Evolutionary conservation across 345 rosid genomes (phyloP).

Genomic region (Geranium rotundifolium): DNA sequence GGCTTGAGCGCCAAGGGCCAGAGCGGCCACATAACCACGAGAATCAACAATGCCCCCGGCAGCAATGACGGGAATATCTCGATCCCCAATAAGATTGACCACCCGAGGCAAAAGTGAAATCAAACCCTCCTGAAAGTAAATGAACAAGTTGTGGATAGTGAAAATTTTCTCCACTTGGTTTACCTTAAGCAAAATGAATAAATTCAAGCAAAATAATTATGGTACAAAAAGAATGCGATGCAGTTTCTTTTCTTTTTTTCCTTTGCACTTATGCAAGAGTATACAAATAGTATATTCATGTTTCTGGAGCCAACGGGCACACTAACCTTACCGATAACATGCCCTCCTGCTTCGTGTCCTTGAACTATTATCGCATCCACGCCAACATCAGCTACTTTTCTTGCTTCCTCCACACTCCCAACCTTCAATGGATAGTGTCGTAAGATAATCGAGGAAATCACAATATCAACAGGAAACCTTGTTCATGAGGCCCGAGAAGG

Average conservation of each 20-base stretch:
- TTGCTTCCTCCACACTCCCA: constrained; percentile 61
- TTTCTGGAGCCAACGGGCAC: neutral
- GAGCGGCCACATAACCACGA: constrained; percentile 81
- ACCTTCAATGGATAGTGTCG: constrained; percentile 20
- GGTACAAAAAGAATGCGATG: no score
- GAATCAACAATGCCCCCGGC: constrained; percentile 74
- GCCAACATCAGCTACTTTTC: constrained; percentile 42
- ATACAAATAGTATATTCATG: neutral
- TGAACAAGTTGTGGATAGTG: no score
- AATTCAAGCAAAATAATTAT: no score
- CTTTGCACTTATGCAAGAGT: no score
- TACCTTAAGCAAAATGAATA: no score
- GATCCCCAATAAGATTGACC: constrained; percentile 50
- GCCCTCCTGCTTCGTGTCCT: constrained; percentile 89
- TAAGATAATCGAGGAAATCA: constrained; percentile 1
- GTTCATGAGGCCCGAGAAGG: no score
- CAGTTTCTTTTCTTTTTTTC: no score
- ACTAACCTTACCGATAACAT: constrained; percentile 67
- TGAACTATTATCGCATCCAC: constrained; percentile 84
- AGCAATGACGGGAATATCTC: constrained; percentile 65
- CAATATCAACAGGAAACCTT: no score
- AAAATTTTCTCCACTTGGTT: no score
- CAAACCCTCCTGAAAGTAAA: constrained; percentile 66
- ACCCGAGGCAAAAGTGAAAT: constrained; percentile 70
- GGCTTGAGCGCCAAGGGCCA: constrained; percentile 84